Conservation (phyloP, 2,329 filamentous ascomycete species). For the Cladophialophora psammophila region DNA sequence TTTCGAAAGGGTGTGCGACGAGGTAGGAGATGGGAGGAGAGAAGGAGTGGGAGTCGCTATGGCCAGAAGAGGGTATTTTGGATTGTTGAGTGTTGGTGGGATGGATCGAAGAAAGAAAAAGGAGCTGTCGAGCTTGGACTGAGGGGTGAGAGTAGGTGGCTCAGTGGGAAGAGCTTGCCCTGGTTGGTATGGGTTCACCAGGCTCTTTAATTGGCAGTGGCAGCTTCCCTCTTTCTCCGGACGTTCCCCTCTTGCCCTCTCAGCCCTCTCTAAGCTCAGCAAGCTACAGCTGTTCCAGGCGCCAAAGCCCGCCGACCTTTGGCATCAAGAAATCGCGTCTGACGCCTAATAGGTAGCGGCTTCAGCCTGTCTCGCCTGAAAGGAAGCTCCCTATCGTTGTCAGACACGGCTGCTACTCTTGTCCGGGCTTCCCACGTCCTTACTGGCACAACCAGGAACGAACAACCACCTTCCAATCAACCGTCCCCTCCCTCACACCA, state of each 20-base stretch:
- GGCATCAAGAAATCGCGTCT: background rate
- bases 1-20: background rate
- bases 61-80: constrained; percentile 17
- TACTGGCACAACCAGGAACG: constrained; percentile 11
- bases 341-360: too few species aligned
- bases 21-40: constrained; percentile 1
- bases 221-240: constrained; percentile 5
- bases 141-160: constrained; percentile 6
- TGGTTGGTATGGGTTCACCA: constrained; percentile 20
- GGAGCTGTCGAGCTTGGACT: constrained; percentile 17
- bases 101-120: constrained; percentile 25
- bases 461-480: constrained; percentile 15
- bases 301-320: constrained; percentile 16
- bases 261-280: constrained; percentile 10
- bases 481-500: constrained; percentile 15
- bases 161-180: constrained; percentile 14
- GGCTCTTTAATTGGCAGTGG: constrained; percentile 20
- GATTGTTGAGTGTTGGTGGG: constrained; percentile 22
- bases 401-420: background rate
- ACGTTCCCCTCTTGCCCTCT: background rate
- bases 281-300: constrained; percentile 12
- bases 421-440: constrained; percentile 1
- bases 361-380: too few species aligned
- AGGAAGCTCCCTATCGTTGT: background rate
- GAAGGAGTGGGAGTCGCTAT: constrained; percentile 4